Evolutionary conservation across 2,329 filamentous ascomycete genomes (phyloP).

Genomic region (Epichloe typhina): DNA sequence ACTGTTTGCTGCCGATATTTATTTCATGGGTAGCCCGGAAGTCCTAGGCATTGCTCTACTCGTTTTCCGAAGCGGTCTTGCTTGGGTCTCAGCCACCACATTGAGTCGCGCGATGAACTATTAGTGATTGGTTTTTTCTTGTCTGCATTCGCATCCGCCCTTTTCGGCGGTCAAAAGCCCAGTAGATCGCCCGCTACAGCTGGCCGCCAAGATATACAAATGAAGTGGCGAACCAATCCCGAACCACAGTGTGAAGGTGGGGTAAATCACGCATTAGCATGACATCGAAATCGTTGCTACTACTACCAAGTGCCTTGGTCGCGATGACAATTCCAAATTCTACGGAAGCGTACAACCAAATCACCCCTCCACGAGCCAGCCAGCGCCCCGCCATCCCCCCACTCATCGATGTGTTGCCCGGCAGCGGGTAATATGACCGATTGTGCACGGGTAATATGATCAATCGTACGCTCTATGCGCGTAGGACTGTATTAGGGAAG

Average conservation of each 20-base stretch:
- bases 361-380: no score
- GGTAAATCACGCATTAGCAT: background rate
- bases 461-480: no score
- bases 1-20: slow-evolving; percentile 31
- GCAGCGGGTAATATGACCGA: no score
- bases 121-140: background rate
- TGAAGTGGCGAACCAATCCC: background rate
- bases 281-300: background rate
- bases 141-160: background rate
- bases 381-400: no score
- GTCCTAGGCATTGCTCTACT: slow-evolving; percentile 18
- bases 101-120: background rate
- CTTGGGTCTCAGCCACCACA: slow-evolving; percentile 2
- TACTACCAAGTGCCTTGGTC: background rate
- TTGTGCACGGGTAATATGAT: no score
- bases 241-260: background rate
- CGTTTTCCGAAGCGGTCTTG: slow-evolving; percentile 2
- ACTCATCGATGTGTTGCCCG: no score
- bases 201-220: background rate
- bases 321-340: background rate
- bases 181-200: background rate
- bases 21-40: slow-evolving; percentile 23
- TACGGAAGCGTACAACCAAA: background rate
- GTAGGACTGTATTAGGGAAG: no score
- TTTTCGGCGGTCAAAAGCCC: background rate